Percentiles rank a stretch among this genome's conserved stretches.
phyloP scores from a whole-genome alignment of 129 eudicot genomes.

The Logfia minima region DNA sequence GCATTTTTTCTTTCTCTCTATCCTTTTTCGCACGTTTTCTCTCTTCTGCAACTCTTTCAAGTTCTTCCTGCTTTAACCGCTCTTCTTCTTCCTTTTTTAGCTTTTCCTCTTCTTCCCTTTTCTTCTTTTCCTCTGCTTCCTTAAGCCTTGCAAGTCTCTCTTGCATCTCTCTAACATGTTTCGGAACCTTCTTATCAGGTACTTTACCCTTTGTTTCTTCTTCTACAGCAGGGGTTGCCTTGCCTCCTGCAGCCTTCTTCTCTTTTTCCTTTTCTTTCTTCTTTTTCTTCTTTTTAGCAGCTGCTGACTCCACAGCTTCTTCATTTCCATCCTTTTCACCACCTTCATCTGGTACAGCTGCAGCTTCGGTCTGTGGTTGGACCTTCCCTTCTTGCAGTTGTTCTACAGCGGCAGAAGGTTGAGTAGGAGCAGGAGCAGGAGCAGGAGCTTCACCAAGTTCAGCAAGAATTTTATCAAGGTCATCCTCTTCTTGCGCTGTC shows the following conservation, averaged over 20 bases:
- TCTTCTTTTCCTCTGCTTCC: slow-evolving; percentile 66
- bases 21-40: slow-evolving; percentile 59
- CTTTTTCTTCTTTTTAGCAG: slow-evolving; percentile 32
- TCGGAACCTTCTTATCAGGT: slow-evolving; percentile 76
- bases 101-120: slow-evolving; percentile 90
- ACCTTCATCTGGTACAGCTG: slow-evolving; percentile 51
- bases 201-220: slow-evolving; percentile 65
- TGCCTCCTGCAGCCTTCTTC: slow-evolving; percentile 70
- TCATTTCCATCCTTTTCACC: slow-evolving; percentile 68
- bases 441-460: slow-evolving; percentile 79
- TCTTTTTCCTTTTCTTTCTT: slow-evolving; percentile 94
- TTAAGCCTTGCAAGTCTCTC: slow-evolving; percentile 68
- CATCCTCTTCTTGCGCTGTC: slow-evolving; percentile 84
- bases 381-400: slow-evolving; percentile 52
- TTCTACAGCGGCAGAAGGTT: slow-evolving; percentile 36
- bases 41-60: slow-evolving; percentile 74
- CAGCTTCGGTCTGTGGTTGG: slow-evolving; percentile 49
- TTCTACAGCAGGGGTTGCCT: slow-evolving; percentile 57
- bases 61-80: slow-evolving; percentile 57
- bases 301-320: background rate
- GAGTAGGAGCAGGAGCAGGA: slow-evolving; percentile 51
- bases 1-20: slow-evolving; percentile 41
- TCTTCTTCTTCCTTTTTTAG: slow-evolving; percentile 91
- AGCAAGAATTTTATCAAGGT: slow-evolving; percentile 74
- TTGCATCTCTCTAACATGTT: slow-evolving; percentile 89